These are phyloP conservation scores for Purpureocillium takamizusanense DNA, from an alignment of 2,329 filamentous ascomycete genomes.

Conservation along the genomic window DNA sequence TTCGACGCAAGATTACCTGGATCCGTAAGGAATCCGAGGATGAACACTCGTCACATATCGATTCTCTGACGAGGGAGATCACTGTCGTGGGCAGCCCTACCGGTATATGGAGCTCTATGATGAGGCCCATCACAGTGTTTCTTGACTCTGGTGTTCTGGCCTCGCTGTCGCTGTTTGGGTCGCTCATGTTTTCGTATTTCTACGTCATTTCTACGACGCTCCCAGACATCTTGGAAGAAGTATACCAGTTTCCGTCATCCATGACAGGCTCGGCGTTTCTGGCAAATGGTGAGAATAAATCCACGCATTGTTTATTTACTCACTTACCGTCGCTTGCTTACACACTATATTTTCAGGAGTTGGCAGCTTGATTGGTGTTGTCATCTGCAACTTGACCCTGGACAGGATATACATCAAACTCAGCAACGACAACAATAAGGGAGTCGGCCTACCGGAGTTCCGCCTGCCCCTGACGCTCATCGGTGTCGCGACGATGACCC, in stretches of 20 bases:
- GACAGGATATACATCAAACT: constrained; percentile 45
- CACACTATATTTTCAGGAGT: constrained; percentile 26
- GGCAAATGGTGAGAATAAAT: too few species aligned
- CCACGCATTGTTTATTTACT: too few species aligned
- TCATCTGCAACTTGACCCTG: constrained; percentile 39
- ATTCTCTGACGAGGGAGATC: too few species aligned
- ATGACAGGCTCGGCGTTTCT: too few species aligned
- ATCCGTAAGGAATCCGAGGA: too few species aligned
- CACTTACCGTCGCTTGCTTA: too few species aligned
- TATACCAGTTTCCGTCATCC: constrained; percentile 29
- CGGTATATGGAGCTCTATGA: constrained; percentile 24
- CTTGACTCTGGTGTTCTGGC: constrained; percentile 44
- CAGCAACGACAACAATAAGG: constrained; percentile 26
- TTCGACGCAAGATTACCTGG: constrained; percentile 22
- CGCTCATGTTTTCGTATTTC: constrained; percentile 40
- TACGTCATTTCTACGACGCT: constrained; percentile 47
- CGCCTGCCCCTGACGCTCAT: constrained; percentile 43
- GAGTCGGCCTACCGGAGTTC: constrained; percentile 40
- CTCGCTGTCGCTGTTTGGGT: constrained; percentile 33
- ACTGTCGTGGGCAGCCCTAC: constrained; percentile 10
- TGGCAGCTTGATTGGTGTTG: constrained; percentile 37
- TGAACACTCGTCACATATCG: too few species aligned
- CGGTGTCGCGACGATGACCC: constrained; percentile 35
- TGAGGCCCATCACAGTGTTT: constrained; percentile 37
- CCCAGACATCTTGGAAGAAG: constrained; percentile 36